phyloP scores from a whole-genome alignment of 306 rosid species.

The barrel medic (Medicago truncatula) region MtrunA17r5.0-ANR NC_053043.1:31919501-31920000 shows the following conservation, averaged over 20 bases:
- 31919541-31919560: constrained; percentile 72
- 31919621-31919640: constrained; percentile 72
- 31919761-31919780: too few species aligned
- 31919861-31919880: too few species aligned
- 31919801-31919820: too few species aligned
- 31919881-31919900: too few species aligned
- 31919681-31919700: constrained; percentile 75
- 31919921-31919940: too few species aligned
- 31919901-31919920: too few species aligned
- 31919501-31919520: constrained; percentile 67
- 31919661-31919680: constrained; percentile 59
- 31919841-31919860: too few species aligned
- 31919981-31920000: too few species aligned
- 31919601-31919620: constrained; percentile 67
- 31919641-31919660: constrained; percentile 63
- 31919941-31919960: too few species aligned
- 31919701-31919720: constrained; percentile 66
- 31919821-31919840: too few species aligned
- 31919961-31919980: too few species aligned
- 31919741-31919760: not conserved
- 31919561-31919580: constrained; percentile 65
- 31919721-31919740: constrained; percentile 33
- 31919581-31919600: constrained; percentile 66
- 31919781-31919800: too few species aligned
- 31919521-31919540: constrained; percentile 65